Base-by-base conservation (phyloP, 768 basidiomycete genomes). In the Tephrocybe rancida region DNA sequence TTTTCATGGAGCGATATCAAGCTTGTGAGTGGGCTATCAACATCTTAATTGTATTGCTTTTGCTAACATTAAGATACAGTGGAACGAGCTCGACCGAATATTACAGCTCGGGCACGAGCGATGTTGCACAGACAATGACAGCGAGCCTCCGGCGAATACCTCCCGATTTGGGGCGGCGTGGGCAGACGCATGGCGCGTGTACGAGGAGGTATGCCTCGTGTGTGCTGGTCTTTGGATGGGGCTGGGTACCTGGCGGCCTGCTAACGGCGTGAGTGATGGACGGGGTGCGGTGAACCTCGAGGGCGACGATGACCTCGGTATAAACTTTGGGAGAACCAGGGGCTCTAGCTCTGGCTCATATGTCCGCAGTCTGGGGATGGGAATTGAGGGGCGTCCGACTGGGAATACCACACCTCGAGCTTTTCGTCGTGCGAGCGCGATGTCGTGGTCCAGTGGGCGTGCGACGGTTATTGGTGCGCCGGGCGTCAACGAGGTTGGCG, bases 1-100 rank as follows among this genome's bases (percentile, higher is more conserved):
- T 92, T 91, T 63, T 82, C 90, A 1, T 93, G 91, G 89, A 91
- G 89, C 66, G 91, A 93, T 64, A 77, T 92, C 37, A 85, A 84
- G 67, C 72, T 91, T 39, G 87, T 88, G 52, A 51, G 82, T 69
- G 5, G 44, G 3, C 48, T 32, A 46, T 39, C 16, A 16, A 16
- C 6, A 22, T 48, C 27, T 22, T 38, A 21, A 27, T 5, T 24
- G 9, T 22, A 27, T 45, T 18, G 38, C 14, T n/a, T 42, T 19
- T 41, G 21, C 39, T 41, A 19, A 41, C 9, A 22, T 41, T 21
- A 11, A 16, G 21, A 41, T 44, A 2, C 55, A 89, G 88, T 93
- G 90, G 90, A 86, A 82, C 44, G 87, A 89, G 68, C 72, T 93
- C 37, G 86, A 90, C 39, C 80, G 87, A 25, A 79, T 91, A 42